Evolutionary conservation across 1,284 basidiomycete genomes (phyloP).

Genomic region (Exobasidium cylindrosporum): DNA sequence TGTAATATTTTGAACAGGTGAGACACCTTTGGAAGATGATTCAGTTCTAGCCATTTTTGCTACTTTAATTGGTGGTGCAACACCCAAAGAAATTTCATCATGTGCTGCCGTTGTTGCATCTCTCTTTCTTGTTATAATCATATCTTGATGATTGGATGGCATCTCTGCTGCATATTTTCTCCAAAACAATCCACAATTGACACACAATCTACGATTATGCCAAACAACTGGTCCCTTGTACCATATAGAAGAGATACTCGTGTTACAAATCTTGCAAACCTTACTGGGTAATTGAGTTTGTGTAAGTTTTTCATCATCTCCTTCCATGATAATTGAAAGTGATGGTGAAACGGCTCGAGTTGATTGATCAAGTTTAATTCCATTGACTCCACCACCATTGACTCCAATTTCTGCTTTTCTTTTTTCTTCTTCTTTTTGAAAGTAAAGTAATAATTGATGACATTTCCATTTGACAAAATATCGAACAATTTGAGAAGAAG

Average conservation of each 20-base stretch:
- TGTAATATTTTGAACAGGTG: conserved; percentile 7
- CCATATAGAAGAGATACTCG: conserved; percentile 39
- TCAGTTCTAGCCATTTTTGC: conserved; percentile 18
- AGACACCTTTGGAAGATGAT: conserved; percentile 16
- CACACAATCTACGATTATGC: conserved; percentile 42
- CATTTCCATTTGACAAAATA: conserved; percentile 79
- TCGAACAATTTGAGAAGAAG: conserved; percentile 73
- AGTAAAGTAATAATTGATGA: conserved; percentile 11
- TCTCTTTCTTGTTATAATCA: conserved; percentile 34
- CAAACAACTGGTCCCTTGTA: conserved; percentile 45
- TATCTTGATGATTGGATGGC: conserved; percentile 29
- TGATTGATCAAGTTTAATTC: conserved; percentile 21
- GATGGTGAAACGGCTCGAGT: conserved; percentile 44
- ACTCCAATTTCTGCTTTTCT: conserved; percentile 6
- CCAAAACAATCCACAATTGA: conserved; percentile 52
- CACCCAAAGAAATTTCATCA: no score
- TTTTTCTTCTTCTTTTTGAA: conserved; percentile 10
- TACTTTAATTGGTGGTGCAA: conserved; percentile 43
- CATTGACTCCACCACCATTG: neutral
- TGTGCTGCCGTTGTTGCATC: conserved; percentile 29
- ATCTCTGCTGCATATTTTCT: conserved; percentile 53
- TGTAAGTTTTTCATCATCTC: neutral
- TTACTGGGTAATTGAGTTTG: neutral
- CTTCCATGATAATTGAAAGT: conserved; percentile 34
- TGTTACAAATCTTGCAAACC: conserved; percentile 46